Percentiles rank a stretch among this genome's conserved stretches.
phyloP scores from a whole-genome alignment of 805 yeast species.

The Suhomyces faveliae region DNA sequence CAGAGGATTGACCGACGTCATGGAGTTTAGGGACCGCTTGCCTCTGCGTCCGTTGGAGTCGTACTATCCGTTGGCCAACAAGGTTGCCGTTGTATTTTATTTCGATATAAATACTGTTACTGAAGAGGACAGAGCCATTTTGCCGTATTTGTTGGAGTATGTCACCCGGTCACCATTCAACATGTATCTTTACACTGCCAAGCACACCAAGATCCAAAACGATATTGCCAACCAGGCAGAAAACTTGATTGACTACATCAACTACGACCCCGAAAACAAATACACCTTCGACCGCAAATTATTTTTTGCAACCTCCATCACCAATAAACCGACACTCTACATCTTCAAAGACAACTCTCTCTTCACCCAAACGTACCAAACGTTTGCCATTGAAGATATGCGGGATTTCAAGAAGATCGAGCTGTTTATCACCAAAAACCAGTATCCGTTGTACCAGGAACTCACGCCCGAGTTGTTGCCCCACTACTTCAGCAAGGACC shows the following conservation, averaged over 20 bases:
- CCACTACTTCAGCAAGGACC: constrained; percentile 32
- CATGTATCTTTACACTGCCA: constrained; percentile 51
- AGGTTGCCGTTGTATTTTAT: constrained; percentile 52
- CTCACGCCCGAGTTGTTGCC: constrained; percentile 40
- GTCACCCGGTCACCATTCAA: constrained; percentile 57
- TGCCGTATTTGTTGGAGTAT: constrained; percentile 61
- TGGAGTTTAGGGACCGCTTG: constrained; percentile 28
- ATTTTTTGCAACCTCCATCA: constrained; percentile 50
- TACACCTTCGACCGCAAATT: constrained; percentile 43
- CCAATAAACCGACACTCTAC: constrained; percentile 61
- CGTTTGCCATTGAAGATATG: constrained; percentile 62
- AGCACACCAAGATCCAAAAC: constrained; percentile 41
- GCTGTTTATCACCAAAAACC: constrained; percentile 49
- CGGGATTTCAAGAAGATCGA: constrained; percentile 49
- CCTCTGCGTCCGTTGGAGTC: constrained; percentile 31
- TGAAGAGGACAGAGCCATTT: constrained; percentile 60
- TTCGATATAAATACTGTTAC: constrained; percentile 51
- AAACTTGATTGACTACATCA: constrained; percentile 42
- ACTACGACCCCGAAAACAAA: constrained; percentile 38
- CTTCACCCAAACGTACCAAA: constrained; percentile 53
- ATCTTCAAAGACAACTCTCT: constrained; percentile 58
- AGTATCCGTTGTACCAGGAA: constrained; percentile 54
- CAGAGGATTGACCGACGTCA: constrained; percentile 28
- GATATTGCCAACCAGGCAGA: constrained; percentile 43
- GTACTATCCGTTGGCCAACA: constrained; percentile 39